These are phyloP conservation scores for Aspergillus tanneri DNA, from an alignment of 2,329 filamentous ascomycete genomes.

Conservation along the genomic window DNA sequence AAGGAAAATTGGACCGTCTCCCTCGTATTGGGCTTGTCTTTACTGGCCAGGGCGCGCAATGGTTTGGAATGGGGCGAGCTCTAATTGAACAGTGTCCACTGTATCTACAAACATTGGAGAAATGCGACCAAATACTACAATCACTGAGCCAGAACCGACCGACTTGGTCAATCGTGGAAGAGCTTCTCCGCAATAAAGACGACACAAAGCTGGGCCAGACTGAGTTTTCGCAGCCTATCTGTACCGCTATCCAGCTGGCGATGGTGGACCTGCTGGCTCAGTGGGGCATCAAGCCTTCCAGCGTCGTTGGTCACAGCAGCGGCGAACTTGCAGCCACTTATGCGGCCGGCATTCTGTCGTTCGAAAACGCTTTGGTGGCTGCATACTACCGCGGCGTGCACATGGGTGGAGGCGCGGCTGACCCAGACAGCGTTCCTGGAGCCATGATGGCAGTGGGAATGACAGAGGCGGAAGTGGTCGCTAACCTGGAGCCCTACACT, in stretches of 20 bases:
- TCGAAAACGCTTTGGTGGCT: constrained; percentile 14
- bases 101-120: constrained; percentile 9
- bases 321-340: constrained; percentile 27
- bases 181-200: constrained; percentile 3
- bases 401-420: background rate
- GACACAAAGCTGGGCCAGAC: constrained; percentile 8
- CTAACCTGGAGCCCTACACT: constrained; percentile 18
- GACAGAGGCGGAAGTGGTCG: constrained; percentile 9
- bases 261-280: constrained; percentile 13
- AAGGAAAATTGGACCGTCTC: background rate
- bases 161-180: constrained; percentile 11
- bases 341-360: constrained; percentile 15
- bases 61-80: constrained; percentile 19
- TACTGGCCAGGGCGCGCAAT: constrained; percentile 27
- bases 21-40: constrained; percentile 22
- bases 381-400: constrained; percentile 20
- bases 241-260: constrained; percentile 20
- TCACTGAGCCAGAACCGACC: constrained; percentile 11
- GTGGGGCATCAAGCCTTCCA: constrained; percentile 11
- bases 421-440: constrained; percentile 8
- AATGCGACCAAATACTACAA: constrained; percentile 14
- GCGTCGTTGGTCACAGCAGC: constrained; percentile 22
- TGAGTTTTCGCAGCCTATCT: constrained; percentile 15
- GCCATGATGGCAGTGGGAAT: constrained; percentile 29
- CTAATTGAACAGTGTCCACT: constrained; percentile 13